A percentile compares a stretch with the other conserved stretches of the same genome.
Evolutionary conservation across 1,284 basidiomycete genomes (phyloP).

Genomic region (Peniophora sp.): DNA sequence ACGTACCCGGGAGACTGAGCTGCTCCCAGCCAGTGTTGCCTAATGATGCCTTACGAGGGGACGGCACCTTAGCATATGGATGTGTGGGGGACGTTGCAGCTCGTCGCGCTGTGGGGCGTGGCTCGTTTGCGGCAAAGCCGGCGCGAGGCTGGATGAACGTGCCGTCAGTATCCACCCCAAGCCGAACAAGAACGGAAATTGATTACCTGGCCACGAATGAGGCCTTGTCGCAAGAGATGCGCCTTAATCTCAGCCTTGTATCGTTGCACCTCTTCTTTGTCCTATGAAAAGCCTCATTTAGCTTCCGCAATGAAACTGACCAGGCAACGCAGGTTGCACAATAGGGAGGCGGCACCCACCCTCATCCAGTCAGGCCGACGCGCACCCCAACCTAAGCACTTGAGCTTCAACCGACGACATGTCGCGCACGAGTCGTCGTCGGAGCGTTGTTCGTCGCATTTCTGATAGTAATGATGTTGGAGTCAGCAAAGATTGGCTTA

Average conservation of each 20-base stretch:
- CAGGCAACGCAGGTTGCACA: conserved; percentile 5
- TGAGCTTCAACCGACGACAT: conserved; percentile 65
- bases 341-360: conserved; percentile 34
- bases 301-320: conserved; percentile 1
- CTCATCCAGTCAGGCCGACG: conserved; percentile 80
- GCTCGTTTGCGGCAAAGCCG: conserved; percentile 18
- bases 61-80: background rate
- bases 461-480: conserved; percentile 24
- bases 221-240: conserved; percentile 63
- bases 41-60: no score
- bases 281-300: conserved; percentile 33
- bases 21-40: no score
- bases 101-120: background rate
- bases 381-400: conserved; percentile 74
- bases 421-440: conserved; percentile 65
- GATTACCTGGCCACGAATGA: conserved; percentile 54
- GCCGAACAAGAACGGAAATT: no score
- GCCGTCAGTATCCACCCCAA: no score
- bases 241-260: conserved; percentile 81
- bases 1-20: no score
- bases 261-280: conserved; percentile 71
- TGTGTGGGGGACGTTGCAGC: background rate
- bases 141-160: conserved; percentile 41
- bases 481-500: conserved; percentile 10
- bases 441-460: conserved; percentile 78